Percentiles rank a stretch among this genome's conserved stretches.
phyloP scores from a whole-genome alignment of 441 rosid genomes.

The Gossypium davidsonii region DNA sequence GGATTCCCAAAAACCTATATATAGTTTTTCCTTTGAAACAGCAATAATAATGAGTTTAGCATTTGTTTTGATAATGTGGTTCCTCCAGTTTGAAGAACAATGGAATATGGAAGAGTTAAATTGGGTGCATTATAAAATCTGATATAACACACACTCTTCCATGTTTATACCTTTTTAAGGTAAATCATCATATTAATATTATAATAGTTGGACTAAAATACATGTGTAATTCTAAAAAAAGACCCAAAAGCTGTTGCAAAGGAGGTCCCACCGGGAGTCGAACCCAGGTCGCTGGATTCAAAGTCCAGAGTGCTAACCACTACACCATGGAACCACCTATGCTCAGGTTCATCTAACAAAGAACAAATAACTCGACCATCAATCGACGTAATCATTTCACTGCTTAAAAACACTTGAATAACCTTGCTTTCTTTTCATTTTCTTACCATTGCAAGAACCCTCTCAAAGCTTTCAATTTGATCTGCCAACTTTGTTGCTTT shows the following conservation, averaged over 20 bases:
- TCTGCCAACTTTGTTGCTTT: neutral
- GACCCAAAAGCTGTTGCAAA: too few species aligned
- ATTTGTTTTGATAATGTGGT: neutral
- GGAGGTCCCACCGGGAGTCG: conserved; percentile 52
- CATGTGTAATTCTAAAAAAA: too few species aligned
- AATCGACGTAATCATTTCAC: neutral
- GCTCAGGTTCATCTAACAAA: too few species aligned
- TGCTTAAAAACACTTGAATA: neutral
- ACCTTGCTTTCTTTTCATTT: neutral
- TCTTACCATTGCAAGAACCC: neutral
- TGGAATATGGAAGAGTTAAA: neutral
- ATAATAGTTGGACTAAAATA: too few species aligned
- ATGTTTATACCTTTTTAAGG: too few species aligned
- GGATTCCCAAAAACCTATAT: neutral
- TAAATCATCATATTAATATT: too few species aligned
- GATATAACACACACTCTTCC: too few species aligned
- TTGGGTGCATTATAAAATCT: neutral
- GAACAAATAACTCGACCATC: too few species aligned
- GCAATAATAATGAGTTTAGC: neutral
- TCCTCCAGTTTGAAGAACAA: neutral
- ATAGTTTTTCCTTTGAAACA: neutral
- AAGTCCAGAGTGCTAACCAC: conserved; percentile 75
- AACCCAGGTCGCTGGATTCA: conserved; percentile 88
- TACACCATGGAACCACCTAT: conserved; percentile 16
- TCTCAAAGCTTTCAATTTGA: neutral